Percentiles rank a stretch among this genome's conserved stretches.
These are phyloP conservation scores for Talaromyces sp. DNA, from an alignment of 2,329 filamentous ascomycete genomes.

Conservation along the genomic window DNA sequence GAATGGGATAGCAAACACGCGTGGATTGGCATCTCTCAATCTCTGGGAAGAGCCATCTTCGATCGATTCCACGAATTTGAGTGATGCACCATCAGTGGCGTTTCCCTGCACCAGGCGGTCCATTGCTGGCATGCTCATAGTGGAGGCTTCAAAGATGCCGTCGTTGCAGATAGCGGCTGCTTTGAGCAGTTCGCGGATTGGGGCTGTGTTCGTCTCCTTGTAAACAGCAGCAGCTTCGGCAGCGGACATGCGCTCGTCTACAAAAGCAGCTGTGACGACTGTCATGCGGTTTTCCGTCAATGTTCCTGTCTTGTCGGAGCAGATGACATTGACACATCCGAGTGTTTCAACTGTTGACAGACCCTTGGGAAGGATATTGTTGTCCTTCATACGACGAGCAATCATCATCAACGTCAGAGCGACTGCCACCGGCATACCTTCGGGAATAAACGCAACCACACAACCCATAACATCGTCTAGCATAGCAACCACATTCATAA, in stretches of 20 bases:
- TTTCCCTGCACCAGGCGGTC: constrained; percentile 67
- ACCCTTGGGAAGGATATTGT: constrained; percentile 73
- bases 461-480: constrained; percentile 70
- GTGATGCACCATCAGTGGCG: constrained; percentile 69
- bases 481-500: constrained; percentile 66
- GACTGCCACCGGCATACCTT: constrained; percentile 66
- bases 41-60: background rate
- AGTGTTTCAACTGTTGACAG: constrained; percentile 74
- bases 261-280: constrained; percentile 62
- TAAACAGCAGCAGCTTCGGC: constrained; percentile 47
- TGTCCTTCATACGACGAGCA: constrained; percentile 69
- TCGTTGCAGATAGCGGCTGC: constrained; percentile 68
- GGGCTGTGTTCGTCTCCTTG: constrained; percentile 27
- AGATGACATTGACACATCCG: constrained; percentile 68
- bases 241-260: constrained; percentile 46
- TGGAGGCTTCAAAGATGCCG: constrained; percentile 66
- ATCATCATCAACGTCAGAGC: constrained; percentile 69
- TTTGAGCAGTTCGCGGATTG: constrained; percentile 56
- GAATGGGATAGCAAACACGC: constrained; percentile 66
- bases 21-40: constrained; percentile 54
- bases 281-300: constrained; percentile 64
- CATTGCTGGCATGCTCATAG: constrained; percentile 53
- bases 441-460: constrained; percentile 73
- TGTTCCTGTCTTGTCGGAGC: constrained; percentile 69
- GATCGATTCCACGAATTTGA: constrained; percentile 61